Conservation (phyloP, 2,329 filamentous ascomycete species). For the Colletotrichum navitas region DNA sequence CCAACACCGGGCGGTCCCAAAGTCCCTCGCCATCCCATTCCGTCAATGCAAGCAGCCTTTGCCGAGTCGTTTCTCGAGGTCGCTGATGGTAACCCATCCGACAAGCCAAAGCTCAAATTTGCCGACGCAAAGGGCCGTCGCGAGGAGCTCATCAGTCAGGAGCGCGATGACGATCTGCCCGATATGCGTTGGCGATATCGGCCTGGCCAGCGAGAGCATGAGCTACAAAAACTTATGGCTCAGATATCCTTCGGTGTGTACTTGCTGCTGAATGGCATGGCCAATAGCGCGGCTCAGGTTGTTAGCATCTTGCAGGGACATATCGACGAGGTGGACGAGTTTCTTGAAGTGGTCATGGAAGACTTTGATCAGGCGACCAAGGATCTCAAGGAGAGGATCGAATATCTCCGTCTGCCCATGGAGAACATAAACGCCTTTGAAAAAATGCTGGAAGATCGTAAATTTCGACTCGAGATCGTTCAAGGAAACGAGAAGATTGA, state of each 20-base stretch:
- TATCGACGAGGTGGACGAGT: slow-evolving; percentile 94
- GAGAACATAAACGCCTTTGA: slow-evolving; percentile 87
- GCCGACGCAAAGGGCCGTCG: slow-evolving; percentile 72
- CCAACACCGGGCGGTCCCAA: slow-evolving; percentile 30
- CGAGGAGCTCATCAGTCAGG: slow-evolving; percentile 75
- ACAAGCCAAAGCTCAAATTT: slow-evolving; percentile 66
- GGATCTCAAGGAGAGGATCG: slow-evolving; percentile 85
- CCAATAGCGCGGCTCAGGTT: slow-evolving; percentile 90
- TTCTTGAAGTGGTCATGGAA: slow-evolving; percentile 86
- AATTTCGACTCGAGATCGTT: slow-evolving; percentile 85
- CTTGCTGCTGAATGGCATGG: slow-evolving; percentile 84
- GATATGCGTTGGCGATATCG: slow-evolving; percentile 82
- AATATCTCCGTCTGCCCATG: slow-evolving; percentile 85
- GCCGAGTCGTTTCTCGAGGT: slow-evolving; percentile 84
- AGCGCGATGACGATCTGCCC: slow-evolving; percentile 77
- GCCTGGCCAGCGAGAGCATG: slow-evolving; percentile 83
- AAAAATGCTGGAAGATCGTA: slow-evolving; percentile 85
- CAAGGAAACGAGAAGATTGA: slow-evolving; percentile 93
- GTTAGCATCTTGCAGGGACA: slow-evolving; percentile 90
- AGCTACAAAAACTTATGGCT: slow-evolving; percentile 88
- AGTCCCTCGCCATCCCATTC: slow-evolving; percentile 74
- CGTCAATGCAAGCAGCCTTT: slow-evolving; percentile 83
- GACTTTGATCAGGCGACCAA: slow-evolving; percentile 83
- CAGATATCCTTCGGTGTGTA: slow-evolving; percentile 96
- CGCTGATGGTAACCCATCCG: slow-evolving; percentile 59